A percentile compares a stretch with the other conserved stretches of the same genome.
Conservation (phyloP, 495 filamentous ascomycete species). For the Pyronema domesticum region DNA sequence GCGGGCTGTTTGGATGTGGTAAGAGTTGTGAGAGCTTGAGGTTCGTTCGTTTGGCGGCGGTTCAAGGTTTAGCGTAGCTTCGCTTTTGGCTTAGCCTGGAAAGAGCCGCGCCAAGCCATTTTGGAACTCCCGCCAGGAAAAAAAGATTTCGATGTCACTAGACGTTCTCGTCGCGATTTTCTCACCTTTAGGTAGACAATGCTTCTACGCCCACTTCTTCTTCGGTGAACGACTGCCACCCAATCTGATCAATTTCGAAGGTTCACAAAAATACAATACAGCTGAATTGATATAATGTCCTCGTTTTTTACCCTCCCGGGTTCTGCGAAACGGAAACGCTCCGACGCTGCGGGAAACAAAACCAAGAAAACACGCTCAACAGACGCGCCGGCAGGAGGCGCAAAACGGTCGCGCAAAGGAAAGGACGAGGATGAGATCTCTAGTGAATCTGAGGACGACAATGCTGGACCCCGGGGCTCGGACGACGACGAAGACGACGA, state of each 20-base stretch:
- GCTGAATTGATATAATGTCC: constrained; percentile 9
- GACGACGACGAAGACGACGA: constrained; percentile 35
- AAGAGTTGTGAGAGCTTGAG: neutral
- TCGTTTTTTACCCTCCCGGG: constrained; percentile 62
- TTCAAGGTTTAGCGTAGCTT: neutral
- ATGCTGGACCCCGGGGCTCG: constrained; percentile 23
- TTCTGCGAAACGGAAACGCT: constrained; percentile 59
- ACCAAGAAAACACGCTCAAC: constrained; percentile 31
- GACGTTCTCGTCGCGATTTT: neutral
- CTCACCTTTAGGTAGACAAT: neutral
- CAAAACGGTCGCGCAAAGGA: constrained; percentile 31
- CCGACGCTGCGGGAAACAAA: constrained; percentile 25
- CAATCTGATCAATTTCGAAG: neutral
- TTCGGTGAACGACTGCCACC: neutral
- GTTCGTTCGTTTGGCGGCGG: neutral
- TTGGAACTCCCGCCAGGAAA: neutral
- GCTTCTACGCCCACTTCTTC: neutral
- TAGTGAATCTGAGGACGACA: constrained; percentile 56
- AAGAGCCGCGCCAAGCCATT: neutral
- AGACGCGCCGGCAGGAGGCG: constrained; percentile 3
- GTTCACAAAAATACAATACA: neutral
- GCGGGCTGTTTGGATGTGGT: neutral
- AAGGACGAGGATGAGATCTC: constrained; percentile 56
- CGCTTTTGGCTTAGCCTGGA: too few relatives aligned
- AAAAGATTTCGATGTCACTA: constrained; percentile 1